phyloP scores from a whole-genome alignment of 345 rosid species.

The Syzygium grande region DNA sequence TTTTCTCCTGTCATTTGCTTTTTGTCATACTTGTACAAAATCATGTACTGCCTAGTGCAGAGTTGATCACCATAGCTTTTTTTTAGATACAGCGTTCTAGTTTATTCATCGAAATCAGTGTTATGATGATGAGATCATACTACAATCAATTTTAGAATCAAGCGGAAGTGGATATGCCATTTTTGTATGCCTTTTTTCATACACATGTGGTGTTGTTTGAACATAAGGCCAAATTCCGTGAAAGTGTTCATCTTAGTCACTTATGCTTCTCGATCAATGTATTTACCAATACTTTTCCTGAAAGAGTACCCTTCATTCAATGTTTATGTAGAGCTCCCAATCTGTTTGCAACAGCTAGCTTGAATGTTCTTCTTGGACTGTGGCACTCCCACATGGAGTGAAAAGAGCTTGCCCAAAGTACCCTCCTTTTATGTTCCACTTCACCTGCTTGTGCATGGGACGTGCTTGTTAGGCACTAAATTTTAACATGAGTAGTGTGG shows the following conservation, averaged over 20 bases:
- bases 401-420: neutral
- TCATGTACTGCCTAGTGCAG: neutral
- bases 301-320: neutral
- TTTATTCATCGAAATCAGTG: neutral
- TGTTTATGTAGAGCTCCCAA: neutral
- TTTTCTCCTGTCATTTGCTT: neutral
- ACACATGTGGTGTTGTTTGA: neutral
- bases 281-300: neutral
- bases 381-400: neutral
- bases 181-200: neutral
- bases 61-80: neutral
- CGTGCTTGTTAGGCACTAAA: neutral
- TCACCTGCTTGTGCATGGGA: neutral
- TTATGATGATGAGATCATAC: neutral
- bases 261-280: neutral
- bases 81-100: neutral
- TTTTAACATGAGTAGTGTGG: neutral
- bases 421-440: neutral
- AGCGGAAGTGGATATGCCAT: neutral
- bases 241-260: neutral
- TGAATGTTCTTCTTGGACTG: neutral
- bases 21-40: neutral
- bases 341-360: neutral
- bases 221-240: neutral
- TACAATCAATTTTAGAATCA: neutral